A percentile compares a stretch with the other conserved stretches of the same genome.
These are phyloP conservation scores for Leccinum disarticulatum DNA, from an alignment of 768 basidiomycete genomes.

Conservation along the genomic window DNA sequence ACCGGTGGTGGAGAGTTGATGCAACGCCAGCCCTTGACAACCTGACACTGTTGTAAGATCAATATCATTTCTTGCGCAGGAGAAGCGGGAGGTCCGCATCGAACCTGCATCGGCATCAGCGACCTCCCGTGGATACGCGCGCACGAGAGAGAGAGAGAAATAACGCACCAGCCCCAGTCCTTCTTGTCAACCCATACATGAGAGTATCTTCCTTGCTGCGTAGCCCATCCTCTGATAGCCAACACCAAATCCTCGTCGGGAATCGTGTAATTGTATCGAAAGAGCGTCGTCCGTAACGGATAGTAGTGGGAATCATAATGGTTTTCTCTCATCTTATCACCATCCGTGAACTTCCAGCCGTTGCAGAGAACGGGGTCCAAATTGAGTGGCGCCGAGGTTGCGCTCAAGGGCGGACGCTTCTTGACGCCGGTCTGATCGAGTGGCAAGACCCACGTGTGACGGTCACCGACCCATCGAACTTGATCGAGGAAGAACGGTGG, in stretches of 20 bases:
- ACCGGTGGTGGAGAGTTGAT: not conserved
- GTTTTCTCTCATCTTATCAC: accelerated
- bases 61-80: not conserved
- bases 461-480: constrained; percentile 34
- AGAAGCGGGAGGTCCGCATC: constrained; percentile 21
- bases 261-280: constrained; percentile 26
- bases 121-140: not conserved
- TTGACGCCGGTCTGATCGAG: constrained; percentile 23
- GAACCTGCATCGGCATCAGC: constrained; percentile 14
- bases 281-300: constrained; percentile 17
- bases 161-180: constrained; percentile 24
- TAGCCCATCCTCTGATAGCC: constrained; percentile 9
- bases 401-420: constrained; percentile 9
- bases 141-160: not conserved
- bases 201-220: constrained; percentile 1
- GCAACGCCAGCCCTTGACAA: not conserved
- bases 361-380: constrained; percentile 20
- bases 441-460: constrained; percentile 30
- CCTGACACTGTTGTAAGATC: not conserved
- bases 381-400: constrained; percentile 8
- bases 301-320: constrained; percentile 1
- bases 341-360: constrained; percentile 15
- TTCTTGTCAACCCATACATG: not conserved
- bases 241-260: constrained; percentile 6
- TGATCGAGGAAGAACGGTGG: constrained; percentile 21